These are phyloP conservation scores for Kuraishia floccosa DNA, from an alignment of 805 yeast genomes.

Conservation along the genomic window DNA sequence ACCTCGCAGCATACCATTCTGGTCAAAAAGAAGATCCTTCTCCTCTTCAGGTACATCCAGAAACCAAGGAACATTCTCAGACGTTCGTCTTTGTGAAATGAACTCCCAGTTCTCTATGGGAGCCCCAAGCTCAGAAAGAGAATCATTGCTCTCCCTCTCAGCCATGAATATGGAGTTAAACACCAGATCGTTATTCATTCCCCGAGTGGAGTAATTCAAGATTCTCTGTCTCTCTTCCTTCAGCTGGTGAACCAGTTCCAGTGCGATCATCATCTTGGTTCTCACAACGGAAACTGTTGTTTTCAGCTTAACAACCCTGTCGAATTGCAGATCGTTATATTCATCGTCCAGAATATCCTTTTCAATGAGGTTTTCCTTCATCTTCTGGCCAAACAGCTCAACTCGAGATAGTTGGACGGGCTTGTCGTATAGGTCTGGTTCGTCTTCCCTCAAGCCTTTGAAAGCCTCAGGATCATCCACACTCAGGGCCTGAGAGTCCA, in stretches of 20 bases:
- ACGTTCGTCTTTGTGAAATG: conserved; percentile 20
- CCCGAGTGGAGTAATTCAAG: conserved; percentile 62
- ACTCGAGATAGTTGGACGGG: conserved; percentile 25
- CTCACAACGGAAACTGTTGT: conserved; percentile 24
- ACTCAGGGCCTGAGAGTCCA: conserved; percentile 62
- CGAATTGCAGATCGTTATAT: conserved; percentile 6
- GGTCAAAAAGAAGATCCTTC: conserved; percentile 38
- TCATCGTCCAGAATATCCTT: background rate
- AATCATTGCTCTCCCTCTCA: conserved; percentile 26
- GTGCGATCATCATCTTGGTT: conserved; percentile 18
- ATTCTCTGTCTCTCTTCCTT: conserved; percentile 63
- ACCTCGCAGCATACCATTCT: conserved; percentile 67
- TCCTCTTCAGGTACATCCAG: conserved; percentile 55
- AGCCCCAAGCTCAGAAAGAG: conserved; percentile 11
- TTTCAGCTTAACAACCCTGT: conserved; percentile 19
- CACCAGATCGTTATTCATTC: conserved; percentile 65
- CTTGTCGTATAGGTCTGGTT: conserved; percentile 28
- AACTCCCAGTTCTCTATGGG: conserved; percentile 17
- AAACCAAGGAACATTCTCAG: conserved; percentile 53
- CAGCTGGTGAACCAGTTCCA: conserved; percentile 38
- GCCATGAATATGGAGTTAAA: conserved; percentile 40
- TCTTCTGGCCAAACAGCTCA: conserved; percentile 36
- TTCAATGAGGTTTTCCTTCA: conserved; percentile 32
- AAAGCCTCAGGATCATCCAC: conserved; percentile 69
- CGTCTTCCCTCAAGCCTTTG: conserved; percentile 48